A percentile compares a stretch with the other conserved stretches of the same genome.
Conservation (phyloP, 345 rosid genomes). For the Litchi chinensis region DNA sequence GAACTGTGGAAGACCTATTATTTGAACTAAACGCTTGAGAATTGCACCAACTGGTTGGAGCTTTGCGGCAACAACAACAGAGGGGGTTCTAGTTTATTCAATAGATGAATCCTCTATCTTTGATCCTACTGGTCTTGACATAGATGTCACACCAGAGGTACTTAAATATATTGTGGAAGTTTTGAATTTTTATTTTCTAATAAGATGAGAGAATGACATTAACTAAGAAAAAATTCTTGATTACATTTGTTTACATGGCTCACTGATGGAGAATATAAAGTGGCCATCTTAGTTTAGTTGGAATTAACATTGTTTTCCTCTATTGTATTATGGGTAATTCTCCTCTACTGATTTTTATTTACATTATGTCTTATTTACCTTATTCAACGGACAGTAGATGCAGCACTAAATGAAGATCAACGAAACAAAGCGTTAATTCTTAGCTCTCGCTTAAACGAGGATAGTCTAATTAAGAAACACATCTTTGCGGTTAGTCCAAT, state of each 20-base stretch:
- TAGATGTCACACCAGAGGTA: constrained; percentile 97
- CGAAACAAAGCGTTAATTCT: constrained; percentile 72
- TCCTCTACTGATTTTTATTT: neutral
- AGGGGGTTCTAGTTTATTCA: constrained; percentile 88
- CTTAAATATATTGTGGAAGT: constrained; percentile 3
- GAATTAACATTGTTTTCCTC: neutral
- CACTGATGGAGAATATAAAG: neutral
- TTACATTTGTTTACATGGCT: neutral
- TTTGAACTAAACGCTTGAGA: constrained; percentile 80
- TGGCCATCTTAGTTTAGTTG: neutral
- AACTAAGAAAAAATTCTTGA: neutral
- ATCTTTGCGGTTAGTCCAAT: constrained; percentile 72
- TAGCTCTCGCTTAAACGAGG: constrained; percentile 93
- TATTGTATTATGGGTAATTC: neutral
- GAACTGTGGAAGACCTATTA: constrained; percentile 74
- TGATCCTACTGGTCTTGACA: constrained; percentile 97
- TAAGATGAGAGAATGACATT: constrained; percentile 31
- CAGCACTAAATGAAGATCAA: constrained; percentile 64
- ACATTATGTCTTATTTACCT: neutral
- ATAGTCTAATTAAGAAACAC: constrained; percentile 68
- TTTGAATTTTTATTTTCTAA: constrained; percentile 51
- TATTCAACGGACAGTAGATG: constrained; percentile 70
- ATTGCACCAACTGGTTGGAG: constrained; percentile 94
- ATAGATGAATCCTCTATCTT: constrained; percentile 89
- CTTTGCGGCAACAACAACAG: constrained; percentile 92